Conservation (phyloP, 495 filamentous ascomycete genomes). For the Aspergillus taichungensis region DNA sequence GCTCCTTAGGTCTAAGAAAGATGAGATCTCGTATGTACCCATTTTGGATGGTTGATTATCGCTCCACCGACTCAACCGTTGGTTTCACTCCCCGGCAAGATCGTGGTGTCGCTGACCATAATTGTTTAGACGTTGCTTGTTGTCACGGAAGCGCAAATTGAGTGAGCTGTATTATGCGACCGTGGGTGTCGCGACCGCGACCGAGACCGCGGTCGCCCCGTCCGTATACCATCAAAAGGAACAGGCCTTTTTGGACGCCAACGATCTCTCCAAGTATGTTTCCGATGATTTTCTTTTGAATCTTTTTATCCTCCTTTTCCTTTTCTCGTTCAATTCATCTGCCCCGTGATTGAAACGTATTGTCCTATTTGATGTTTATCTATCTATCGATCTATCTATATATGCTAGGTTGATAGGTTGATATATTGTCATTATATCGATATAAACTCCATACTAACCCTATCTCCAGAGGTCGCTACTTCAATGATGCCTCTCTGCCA, state of each 20-base stretch:
- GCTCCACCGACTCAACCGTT: slow-evolving; percentile 9
- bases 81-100: slow-evolving; percentile 3
- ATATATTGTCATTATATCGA: no score
- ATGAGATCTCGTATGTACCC: slow-evolving; percentile 58
- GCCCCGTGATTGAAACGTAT: slow-evolving; percentile 10
- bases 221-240: slow-evolving; percentile 43
- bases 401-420: no score
- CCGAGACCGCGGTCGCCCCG: slow-evolving; percentile 46
- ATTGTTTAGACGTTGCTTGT: slow-evolving; percentile 58
- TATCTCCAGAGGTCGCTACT: slow-evolving; percentile 54
- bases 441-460: no score
- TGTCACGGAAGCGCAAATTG: slow-evolving; percentile 75
- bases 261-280: slow-evolving; percentile 70
- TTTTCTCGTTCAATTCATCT: slow-evolving; percentile 10
- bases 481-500: slow-evolving; percentile 65
- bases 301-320: slow-evolving; percentile 5
- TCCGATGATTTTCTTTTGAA: slow-evolving; percentile 6
- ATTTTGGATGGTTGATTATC: no score
- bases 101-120: slow-evolving; percentile 22
- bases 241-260: slow-evolving; percentile 58
- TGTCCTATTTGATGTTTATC: background rate
- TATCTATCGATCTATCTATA: no score
- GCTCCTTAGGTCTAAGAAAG: slow-evolving; percentile 48
- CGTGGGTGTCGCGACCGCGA: slow-evolving; percentile 39
- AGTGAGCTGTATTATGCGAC: slow-evolving; percentile 64